Evolutionary conservation across 2,329 filamentous ascomycete genomes (phyloP).

Genomic region (Pseudogymnoascus pannorum): DNA sequence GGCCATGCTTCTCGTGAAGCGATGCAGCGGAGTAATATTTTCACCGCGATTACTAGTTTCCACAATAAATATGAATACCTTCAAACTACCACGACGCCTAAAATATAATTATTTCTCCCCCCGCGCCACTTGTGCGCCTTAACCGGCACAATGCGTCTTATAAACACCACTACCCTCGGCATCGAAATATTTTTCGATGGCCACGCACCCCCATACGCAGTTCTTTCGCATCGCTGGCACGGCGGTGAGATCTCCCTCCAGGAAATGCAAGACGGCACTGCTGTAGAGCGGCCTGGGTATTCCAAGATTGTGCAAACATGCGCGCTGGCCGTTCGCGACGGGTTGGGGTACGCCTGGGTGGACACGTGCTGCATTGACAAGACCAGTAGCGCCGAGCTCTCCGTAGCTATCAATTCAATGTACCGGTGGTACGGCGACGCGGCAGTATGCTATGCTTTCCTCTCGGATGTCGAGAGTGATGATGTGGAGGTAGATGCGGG

Average conservation of each 20-base stretch:
- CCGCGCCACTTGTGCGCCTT: not conserved
- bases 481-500: not conserved
- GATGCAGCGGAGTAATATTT: conserved; percentile 1
- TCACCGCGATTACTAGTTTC: conserved; percentile 2
- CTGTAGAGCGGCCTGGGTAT: conserved; percentile 13
- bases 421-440: conserved; percentile 19
- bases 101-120: not conserved
- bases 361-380: conserved; percentile 23
- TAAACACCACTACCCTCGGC: conserved; percentile 12
- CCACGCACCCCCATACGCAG: conserved; percentile 25
- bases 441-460: conserved; percentile 16
- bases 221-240: conserved; percentile 30
- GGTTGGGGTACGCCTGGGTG: conserved; percentile 12
- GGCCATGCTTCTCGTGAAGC: not conserved
- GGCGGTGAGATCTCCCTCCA: conserved; percentile 25
- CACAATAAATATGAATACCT: not conserved
- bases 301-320: conserved; percentile 10
- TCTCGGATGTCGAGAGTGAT: conserved; percentile 13
- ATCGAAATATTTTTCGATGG: conserved; percentile 14
- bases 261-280: conserved; percentile 22
- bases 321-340: conserved; percentile 11
- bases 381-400: conserved; percentile 19
- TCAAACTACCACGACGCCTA: not conserved
- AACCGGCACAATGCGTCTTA: conserved; percentile 12
- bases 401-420: conserved; percentile 20